A percentile compares a stretch with the other conserved stretches of the same genome.
These are phyloP conservation scores for Zopfia rhizophila DNA, from an alignment of 2,329 filamentous ascomycete genomes.

Conservation along the genomic window DNA sequence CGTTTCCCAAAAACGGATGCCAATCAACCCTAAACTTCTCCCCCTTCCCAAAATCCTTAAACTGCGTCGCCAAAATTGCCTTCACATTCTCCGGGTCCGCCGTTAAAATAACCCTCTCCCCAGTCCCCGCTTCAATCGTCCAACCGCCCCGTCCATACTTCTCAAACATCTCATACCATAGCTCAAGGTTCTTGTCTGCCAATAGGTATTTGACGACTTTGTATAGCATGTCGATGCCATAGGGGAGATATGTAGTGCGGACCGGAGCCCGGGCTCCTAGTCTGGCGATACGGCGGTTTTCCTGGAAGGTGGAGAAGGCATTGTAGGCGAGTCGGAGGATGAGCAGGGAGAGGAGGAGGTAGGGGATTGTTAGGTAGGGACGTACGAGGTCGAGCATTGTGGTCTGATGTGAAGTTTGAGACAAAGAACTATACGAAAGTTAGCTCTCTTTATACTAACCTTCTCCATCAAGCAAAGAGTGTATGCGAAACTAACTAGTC, in stretches of 20 bases:
- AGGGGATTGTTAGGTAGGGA: constrained; percentile 29
- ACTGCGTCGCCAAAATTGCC: constrained; percentile 87
- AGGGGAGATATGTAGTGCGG: constrained; percentile 51
- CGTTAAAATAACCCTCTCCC: constrained; percentile 77
- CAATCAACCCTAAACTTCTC: constrained; percentile 78
- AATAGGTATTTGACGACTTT: constrained; percentile 64
- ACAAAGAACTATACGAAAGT: not conserved
- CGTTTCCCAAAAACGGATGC: constrained; percentile 78
- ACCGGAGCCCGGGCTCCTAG: constrained; percentile 59
- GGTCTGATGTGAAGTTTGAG: constrained; percentile 1
- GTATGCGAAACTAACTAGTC: too few species aligned
- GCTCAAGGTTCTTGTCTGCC: constrained; percentile 67
- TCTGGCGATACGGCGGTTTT: constrained; percentile 50
- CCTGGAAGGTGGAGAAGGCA: constrained; percentile 26
- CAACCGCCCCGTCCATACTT: constrained; percentile 55
- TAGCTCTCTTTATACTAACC: too few species aligned
- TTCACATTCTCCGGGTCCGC: constrained; percentile 91
- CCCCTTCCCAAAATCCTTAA: constrained; percentile 86
- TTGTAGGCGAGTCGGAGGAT: constrained; percentile 33
- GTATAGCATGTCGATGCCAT: constrained; percentile 72
- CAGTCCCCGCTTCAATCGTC: constrained; percentile 69
- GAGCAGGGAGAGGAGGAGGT: constrained; percentile 34
- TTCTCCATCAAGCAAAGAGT: too few species aligned
- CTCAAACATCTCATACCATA: constrained; percentile 68
- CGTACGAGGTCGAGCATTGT: constrained; percentile 35